phyloP scores from a whole-genome alignment of 345 rosid species.

The Lagerstroemia speciosa region DNA sequence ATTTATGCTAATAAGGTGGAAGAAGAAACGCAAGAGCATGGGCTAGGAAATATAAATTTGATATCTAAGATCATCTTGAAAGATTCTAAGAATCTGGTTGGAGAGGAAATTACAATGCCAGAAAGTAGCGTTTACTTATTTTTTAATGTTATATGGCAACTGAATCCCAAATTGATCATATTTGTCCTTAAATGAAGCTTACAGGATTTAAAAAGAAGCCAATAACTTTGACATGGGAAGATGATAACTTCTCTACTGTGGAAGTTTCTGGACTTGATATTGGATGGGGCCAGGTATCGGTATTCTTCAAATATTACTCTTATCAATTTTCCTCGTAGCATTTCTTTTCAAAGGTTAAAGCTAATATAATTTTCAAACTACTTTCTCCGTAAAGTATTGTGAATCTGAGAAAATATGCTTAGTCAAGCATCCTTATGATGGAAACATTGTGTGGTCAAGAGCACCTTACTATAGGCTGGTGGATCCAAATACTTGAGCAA shows the following conservation, averaged over 20 bases:
- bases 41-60: neutral
- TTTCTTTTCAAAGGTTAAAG: neutral
- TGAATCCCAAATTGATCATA: neutral
- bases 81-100: neutral
- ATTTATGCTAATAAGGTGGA: neutral
- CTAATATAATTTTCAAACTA: neutral
- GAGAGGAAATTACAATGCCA: neutral
- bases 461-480: neutral
- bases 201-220: conserved; percentile 64
- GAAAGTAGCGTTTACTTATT: neutral
- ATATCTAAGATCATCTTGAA: neutral
- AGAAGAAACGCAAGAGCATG: neutral
- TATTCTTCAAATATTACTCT: neutral
- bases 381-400: neutral
- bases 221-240: conserved; percentile 53
- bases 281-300: conserved; percentile 95
- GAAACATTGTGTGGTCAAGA: neutral
- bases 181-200: conserved; percentile 40
- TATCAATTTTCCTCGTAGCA: neutral
- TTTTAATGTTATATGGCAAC: neutral
- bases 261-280: conserved; percentile 97
- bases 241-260: conserved; percentile 42
- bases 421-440: neutral
- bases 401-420: neutral
- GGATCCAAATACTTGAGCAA: neutral